Evolutionary conservation across 2,329 filamentous ascomycete species (phyloP), one percentile per base, ranked within the genome.

Genomic region (Ophiosphaerella narmari): DNA sequence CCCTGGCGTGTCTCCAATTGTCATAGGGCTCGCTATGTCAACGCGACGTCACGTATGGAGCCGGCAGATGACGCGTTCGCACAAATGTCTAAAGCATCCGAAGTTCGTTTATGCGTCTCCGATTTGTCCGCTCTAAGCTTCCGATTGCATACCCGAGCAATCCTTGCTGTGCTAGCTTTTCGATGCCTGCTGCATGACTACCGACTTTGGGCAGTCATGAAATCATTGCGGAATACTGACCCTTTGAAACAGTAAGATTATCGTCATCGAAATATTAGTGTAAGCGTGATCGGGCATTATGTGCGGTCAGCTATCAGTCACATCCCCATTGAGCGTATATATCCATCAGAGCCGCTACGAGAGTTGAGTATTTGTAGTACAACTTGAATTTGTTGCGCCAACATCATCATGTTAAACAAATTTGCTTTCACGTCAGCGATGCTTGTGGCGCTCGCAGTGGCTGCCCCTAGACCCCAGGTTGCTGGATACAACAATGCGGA

Each of bases 401-500:
- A 43, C 23, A 51, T 55, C 64, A 75, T 66, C 38, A 76, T 76
- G 74, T 60, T 74, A 36, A 62, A 60, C 55, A 74, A 60, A 60
- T 66, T 63, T 26, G 18, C 70, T 18, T 56, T 73, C 51, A 60
- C 66, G 45, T 67, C 68, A 38, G 63, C 66, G 50, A 59, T 68
- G 50, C 59, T 76, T 41, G 69, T 68, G 42, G 70, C 68, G 46
- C 63, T 70, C 23, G 71, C 63, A 55, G 66, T 61, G 14, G 68
- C 74, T 38, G 72, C 70, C 36, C 75, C 74, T 29, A 64, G 65
- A 50, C 72, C 74, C n/a, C 72, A 75, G 47, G 74, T 74, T 13
- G 44, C 76, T 47, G 78, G 77, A 35, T 80, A 80, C 67, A 71
- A 66, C 16, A 66, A 75, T 53, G 77, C 72, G 7, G 73, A 77